Evolutionary conservation across 2,329 filamentous ascomycete genomes (phyloP), one percentile per base, ranked within the genome.

Genomic region (Hymenoscyphus infarciens): DNA sequence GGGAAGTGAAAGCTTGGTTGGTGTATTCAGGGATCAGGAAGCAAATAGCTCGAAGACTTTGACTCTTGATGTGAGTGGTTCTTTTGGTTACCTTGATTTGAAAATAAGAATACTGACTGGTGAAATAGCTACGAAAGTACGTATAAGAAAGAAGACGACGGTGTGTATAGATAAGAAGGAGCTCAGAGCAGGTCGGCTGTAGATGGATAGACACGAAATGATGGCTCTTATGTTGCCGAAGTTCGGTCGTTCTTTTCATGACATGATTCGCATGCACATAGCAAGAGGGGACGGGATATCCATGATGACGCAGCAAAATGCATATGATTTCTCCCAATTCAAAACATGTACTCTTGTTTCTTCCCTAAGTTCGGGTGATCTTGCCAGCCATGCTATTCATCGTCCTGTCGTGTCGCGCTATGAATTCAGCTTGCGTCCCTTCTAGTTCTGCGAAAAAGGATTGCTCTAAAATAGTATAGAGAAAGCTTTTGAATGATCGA

Each of bases 1-100:
- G 78, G 91, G 96, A 76, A 97, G 92, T 73, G 93, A 99, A 81
- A 96, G 92, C 65, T 77, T 99, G 70, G 92, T 99, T 4, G 95
- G 95, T 59, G 92, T 99, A 11, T 98, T 97, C 80, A 84, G 95
- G 68, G 96, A 99, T 74, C 95, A 99, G 79, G 87, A 88, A 62
- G 91, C 92, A 63, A 99, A 98, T 78, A 96, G 89, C 72, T 96
- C 90, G 70, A 90, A 92, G 77, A 91, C 92, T 42, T 79, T 99
- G 77, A 98, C 93, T 63, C 80, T 99, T 71, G 95, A 99, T 87
- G 92, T 98, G 80, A 94, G 94, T 81, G 8, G 38, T 16, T 22
- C 11, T 13, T 27, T 7, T 53, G 27, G 15, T 53, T 45, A 15
- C 19, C 16, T 39, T 45, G 5, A 25, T 29, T 31, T 10, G 6